Percentiles rank a stretch among this genome's conserved stretches.
phyloP scores from a whole-genome alignment of 2,329 filamentous ascomycete species.

The Stachybotrys chlorohalonatus region DNA sequence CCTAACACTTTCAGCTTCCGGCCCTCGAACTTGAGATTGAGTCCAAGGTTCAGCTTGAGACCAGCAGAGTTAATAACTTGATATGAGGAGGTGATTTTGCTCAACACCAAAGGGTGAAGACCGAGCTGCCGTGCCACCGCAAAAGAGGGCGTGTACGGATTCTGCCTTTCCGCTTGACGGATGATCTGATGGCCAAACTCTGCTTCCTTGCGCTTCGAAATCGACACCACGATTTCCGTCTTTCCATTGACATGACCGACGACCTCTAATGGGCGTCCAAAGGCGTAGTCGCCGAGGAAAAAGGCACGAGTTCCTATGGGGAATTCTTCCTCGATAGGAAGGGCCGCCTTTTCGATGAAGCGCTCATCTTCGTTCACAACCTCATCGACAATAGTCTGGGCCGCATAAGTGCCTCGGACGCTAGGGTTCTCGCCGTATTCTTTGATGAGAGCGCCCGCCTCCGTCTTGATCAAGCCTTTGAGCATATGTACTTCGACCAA shows the following conservation, averaged over 20 bases:
- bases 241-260: constrained; percentile 65
- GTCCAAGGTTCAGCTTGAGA: constrained; percentile 76
- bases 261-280: constrained; percentile 82
- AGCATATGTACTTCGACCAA: constrained; percentile 90
- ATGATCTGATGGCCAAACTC: constrained; percentile 77
- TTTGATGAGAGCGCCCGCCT: constrained; percentile 84
- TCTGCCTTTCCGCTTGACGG: constrained; percentile 55
- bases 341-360: constrained; percentile 81
- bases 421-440: constrained; percentile 83
- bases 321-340: constrained; percentile 88
- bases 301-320: constrained; percentile 76
- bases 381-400: constrained; percentile 81
- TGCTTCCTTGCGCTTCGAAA: constrained; percentile 61
- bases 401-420: constrained; percentile 81
- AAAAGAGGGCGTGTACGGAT: constrained; percentile 78
- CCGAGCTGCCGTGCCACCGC: constrained; percentile 75
- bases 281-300: constrained; percentile 89
- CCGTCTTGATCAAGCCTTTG: constrained; percentile 81
- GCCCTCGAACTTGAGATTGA: constrained; percentile 95
- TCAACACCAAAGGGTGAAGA: constrained; percentile 78
- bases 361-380: constrained; percentile 86
- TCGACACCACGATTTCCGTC: constrained; percentile 69
- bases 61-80: constrained; percentile 71
- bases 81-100: constrained; percentile 94
- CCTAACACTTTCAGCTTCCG: constrained; percentile 94